Evolutionary conservation across 345 rosid species (phyloP), one percentile per base, ranked within the genome.

Genomic region (Populus euphratica): DNA sequence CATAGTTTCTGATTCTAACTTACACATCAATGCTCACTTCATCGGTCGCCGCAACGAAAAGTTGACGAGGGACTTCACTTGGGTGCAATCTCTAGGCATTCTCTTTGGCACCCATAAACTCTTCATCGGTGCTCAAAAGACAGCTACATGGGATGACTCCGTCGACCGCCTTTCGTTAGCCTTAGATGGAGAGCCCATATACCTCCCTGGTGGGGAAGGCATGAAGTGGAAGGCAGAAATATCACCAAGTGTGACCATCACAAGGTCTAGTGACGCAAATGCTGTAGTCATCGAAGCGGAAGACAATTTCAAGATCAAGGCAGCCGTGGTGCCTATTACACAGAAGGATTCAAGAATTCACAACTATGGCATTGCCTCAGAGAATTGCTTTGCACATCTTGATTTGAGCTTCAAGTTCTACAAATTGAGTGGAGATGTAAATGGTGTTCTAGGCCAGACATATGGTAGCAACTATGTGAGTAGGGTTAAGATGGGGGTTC

Each of bases 361-460:
- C 29, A 77, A 65, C 67, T 73, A 83, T 63, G 83, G 78, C 65
- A 85, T 91, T 21, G 79, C 82, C 12, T 74, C 80, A 35, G 87
- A 88, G 25, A 92, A 92, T 66, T 87, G 92, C 76, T 88, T 88
- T 38, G 88, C 91, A 65, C 93, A 89, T 75, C 85, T 90, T 31
- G 92, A 92, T 72, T 61, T 90, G 29, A 83, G 92, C 25, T 90
- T 92, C 81, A 88, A 86, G 77, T 89, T 90, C 77, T 78, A 85
- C 68, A 75, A 76, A 14, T 63, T 89, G 59, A 84, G 82, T 29
- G 87, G 80, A 17, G 70, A 85, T 3, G 90, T 88, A 1, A 86
- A 81, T 61, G 92, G 93, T 17, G 85, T 90, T 49, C 65, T 89
- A 75, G 92, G 94, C 17, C 91, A 88, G 63, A 89, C 92, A 20